These are phyloP conservation scores for Caloboletus firmus DNA, from an alignment of 1,284 basidiomycete species.

Conservation along the genomic window DNA sequence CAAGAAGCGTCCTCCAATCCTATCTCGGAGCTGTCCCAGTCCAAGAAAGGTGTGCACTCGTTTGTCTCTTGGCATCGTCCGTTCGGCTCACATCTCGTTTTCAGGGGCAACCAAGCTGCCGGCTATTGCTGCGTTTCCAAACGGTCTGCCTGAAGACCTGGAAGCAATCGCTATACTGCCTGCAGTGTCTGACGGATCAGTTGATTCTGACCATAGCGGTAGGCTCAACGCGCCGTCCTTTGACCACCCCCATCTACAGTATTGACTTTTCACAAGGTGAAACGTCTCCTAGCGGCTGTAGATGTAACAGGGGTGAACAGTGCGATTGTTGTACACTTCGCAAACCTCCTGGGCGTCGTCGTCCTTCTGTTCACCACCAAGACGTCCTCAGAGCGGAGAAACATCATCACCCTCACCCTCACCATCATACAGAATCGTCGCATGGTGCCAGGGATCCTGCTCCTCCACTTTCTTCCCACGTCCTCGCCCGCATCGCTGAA, in stretches of 20 bases:
- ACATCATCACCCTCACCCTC: constrained; percentile 16
- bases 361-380: constrained; percentile 33
- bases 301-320: constrained; percentile 45
- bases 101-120: constrained; percentile 56
- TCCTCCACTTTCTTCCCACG: constrained; percentile 38
- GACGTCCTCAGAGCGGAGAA: constrained; percentile 30
- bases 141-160: constrained; percentile 65
- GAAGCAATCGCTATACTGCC: constrained; percentile 57
- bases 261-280: constrained; percentile 41
- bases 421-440: constrained; percentile 16
- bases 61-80: neutral
- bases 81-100: constrained; percentile 34
- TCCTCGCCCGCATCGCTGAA: constrained; percentile 55
- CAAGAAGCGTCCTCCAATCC: constrained; percentile 36
- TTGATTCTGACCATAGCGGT: constrained; percentile 55
- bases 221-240: constrained; percentile 34
- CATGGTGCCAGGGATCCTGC: constrained; percentile 14
- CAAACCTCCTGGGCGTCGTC: constrained; percentile 32
- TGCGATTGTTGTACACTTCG: constrained; percentile 60
- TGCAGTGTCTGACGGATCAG: constrained; percentile 42
- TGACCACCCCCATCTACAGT: constrained; percentile 28
- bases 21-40: constrained; percentile 33
- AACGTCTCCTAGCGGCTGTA: constrained; percentile 43
- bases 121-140: constrained; percentile 67
- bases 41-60: constrained; percentile 58